Evolutionary conservation across 2,329 filamentous ascomycete genomes (phyloP), one percentile per base, ranked within the genome.

Genomic region (Pseudogymnoascus pannorum): DNA sequence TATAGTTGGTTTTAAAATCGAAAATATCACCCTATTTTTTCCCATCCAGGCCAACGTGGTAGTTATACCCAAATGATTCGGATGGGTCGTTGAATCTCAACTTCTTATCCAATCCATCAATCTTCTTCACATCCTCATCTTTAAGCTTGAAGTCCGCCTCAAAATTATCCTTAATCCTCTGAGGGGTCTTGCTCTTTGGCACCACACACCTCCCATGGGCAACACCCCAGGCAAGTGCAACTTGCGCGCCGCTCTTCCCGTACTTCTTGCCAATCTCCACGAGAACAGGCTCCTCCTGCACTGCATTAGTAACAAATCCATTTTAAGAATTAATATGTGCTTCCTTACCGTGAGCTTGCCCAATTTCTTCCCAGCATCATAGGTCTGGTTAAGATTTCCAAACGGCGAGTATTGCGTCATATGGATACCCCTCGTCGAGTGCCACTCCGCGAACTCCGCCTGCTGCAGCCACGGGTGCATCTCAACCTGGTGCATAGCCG

Each of bases 341-440:
- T 18, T 29, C 62, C 62, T 64, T 63, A 68, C 70, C 61, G 71
- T 72, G 51, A 70, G 60, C 61, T 71, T 70, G 64, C 74, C 74
- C 64, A 83, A 77, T 61, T 79, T 81, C 75, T 86, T 82, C 62
- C 82, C 83, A 4, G 79, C 81, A 62, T 75, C 81, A 58, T 83
- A 83, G 11, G 85, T 81, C 71, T 85, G 82, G 74, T 86, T 85
- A 72, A 86, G 83, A 29, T 81, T 84, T 60, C 84, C 86, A 26
- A 81, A 75, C 0, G 79, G 79, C 16, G 78, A 81, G 67, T 78
- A 78, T 2, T 76, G 74, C 48, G 75, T 74, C 38, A 77, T 73
- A 48, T 74, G 72, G 60, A 81, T 75, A 14, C 75, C 75, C 58
- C 76, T 74, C 18, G 75, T 69, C 60, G 72, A 69, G 66, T 77